Evolutionary conservation across 1,139 yeast genomes (phyloP), one percentile per base, ranked within the genome.

Genomic region (Meyerozyma guilliermondii): DNA sequence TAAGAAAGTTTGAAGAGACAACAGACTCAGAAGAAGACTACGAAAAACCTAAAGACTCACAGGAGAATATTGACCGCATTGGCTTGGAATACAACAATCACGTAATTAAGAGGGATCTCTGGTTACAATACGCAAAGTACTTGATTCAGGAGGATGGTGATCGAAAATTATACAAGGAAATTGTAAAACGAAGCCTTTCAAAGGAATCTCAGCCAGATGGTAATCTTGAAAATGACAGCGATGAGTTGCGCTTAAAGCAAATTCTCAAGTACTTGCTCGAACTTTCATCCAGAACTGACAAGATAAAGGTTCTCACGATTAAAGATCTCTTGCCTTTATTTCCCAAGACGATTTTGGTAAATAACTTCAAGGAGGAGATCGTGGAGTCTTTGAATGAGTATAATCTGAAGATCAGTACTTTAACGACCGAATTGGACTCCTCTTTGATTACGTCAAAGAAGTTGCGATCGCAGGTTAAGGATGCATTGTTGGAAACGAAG

Each of bases 291-390:
- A 27, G 47, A 2, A 36, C 41, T 14, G 57, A 37, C 47, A 54
- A 11, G 46, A 38, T 42, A 10, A 44, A 46, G 7, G 55, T 47
- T 39, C 64, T 92, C 20, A 76, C 82, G 3, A 81, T 92, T 41
- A 91, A 87, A 51, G 98, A 92, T 53, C 60, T 94, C 31, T 62
- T 94, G 39, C 95, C 95, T 1, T 65, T 88, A 28, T 83, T 91
- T 52, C 96, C 97, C 0, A 92, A 88, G 52, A 79, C 86, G 43
- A 77, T 87, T 0, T 81, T 86, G 39, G 83, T 92, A 41, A 95
- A 88, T 51, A 81, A 86, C 46, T 78, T 92, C 58, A 88, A 88
- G 53, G 86, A 84, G 41, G 96, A 89, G 52, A 79, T 94, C 31
- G 87, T 92, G 26, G 68, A 74, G 35, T 85, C 94, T 5, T 68